Evolutionary conservation across 306 rosid species (phyloP).

Genomic region (Begonia masoniana): DNA sequence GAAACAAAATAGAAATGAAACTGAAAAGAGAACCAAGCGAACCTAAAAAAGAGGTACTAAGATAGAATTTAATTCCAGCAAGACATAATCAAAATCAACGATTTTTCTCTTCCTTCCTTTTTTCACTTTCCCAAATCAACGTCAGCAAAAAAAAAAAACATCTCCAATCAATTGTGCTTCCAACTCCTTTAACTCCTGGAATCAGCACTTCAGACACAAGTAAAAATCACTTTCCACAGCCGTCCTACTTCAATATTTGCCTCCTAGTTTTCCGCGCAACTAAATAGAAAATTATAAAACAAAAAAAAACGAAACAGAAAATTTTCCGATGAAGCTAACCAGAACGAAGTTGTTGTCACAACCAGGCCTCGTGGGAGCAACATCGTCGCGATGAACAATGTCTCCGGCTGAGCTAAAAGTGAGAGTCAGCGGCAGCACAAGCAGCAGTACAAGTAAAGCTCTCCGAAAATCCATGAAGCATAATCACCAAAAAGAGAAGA

Average conservation of each 20-base stretch:
- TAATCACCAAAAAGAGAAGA: too few species aligned
- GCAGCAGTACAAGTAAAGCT: constrained; percentile 16
- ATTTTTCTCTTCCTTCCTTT: too few species aligned
- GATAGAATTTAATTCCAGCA: too few species aligned
- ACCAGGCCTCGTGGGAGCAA: constrained; percentile 80
- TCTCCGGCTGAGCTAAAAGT: constrained; percentile 65
- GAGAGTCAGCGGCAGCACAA: constrained; percentile 23
- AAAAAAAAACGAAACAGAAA: neutral
- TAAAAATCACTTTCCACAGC: neutral
- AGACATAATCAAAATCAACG: too few species aligned
- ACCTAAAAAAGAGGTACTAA: too few species aligned
- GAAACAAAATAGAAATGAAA: too few species aligned
- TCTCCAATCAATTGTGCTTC: constrained; percentile 1
- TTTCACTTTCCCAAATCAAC: too few species aligned
- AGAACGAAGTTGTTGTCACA: constrained; percentile 87
- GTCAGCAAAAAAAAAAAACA: neutral
- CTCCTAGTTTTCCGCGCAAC: neutral
- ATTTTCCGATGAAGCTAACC: constrained; percentile 26
- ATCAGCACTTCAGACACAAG: too few species aligned
- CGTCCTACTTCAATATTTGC: neutral
- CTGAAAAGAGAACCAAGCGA: too few species aligned
- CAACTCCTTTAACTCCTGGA: neutral
- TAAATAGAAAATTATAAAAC: neutral
- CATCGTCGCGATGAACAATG: constrained; percentile 74
- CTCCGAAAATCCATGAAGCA: constrained; percentile 36